Conservation (phyloP, 179 eudicot species). For the Beta corolliflora region DNA sequence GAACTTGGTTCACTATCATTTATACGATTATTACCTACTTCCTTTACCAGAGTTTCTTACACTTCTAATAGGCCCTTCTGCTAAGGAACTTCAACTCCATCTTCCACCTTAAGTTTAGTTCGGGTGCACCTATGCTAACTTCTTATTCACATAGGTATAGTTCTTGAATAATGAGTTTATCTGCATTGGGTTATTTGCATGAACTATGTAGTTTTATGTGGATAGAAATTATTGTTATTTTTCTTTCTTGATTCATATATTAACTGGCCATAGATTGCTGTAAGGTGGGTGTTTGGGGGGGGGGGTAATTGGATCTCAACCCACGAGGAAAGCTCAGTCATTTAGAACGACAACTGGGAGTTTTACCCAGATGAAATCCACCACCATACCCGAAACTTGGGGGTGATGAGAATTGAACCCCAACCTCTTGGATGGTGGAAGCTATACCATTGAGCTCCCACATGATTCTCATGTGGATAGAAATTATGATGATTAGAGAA, state of each 20-base stretch:
- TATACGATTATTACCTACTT: background rate
- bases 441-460: too few relatives aligned
- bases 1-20: background rate
- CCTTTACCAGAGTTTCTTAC: background rate
- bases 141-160: background rate
- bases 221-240: background rate
- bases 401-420: too few relatives aligned
- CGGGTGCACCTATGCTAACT: background rate
- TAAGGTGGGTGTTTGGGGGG: too few relatives aligned
- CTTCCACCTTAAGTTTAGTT: background rate
- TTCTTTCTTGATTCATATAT: too few relatives aligned
- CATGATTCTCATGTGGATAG: background rate
- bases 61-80: background rate
- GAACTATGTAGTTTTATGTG: background rate
- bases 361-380: too few relatives aligned
- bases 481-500: background rate
- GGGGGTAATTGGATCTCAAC: too few relatives aligned
- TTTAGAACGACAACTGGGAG: too few relatives aligned
- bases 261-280: too few relatives aligned
- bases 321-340: too few relatives aligned
- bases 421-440: too few relatives aligned
- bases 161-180: conserved; percentile 5
- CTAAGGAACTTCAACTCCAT: background rate
- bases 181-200: background rate
- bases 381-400: too few relatives aligned